phyloP scores from a whole-genome alignment of 2,329 filamentous ascomycete genomes.

The Talaromyces verruculosus region DNA sequence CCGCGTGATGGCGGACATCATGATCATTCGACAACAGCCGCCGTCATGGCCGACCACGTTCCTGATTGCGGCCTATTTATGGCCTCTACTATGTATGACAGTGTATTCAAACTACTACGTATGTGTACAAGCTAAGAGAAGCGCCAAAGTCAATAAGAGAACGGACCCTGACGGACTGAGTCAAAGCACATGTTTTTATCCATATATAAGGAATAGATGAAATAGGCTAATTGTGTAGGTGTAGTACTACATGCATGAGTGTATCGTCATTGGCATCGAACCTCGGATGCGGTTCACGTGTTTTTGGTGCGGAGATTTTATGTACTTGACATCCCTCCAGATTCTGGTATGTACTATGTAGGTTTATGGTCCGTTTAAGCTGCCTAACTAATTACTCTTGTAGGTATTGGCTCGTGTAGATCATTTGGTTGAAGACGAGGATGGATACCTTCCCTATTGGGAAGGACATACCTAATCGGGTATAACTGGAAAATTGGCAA shows the following conservation, averaged over 20 bases:
- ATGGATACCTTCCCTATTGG: neutral
- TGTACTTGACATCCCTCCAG: neutral
- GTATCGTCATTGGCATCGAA: neutral
- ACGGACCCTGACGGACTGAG: neutral
- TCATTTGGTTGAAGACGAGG: neutral
- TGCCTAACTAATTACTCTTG: neutral
- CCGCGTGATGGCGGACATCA: conserved; percentile 3
- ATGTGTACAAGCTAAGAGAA: neutral
- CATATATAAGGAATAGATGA: neutral
- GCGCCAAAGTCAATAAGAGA: neutral
- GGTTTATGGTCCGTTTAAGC: neutral
- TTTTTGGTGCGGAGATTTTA: neutral
- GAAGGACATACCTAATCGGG: conserved; percentile 6
- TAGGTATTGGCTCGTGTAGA: neutral
- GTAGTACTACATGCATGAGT: neutral
- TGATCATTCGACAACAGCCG: neutral
- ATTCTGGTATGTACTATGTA: neutral
- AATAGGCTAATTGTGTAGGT: neutral
- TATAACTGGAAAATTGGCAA: neutral
- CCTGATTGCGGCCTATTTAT: neutral
- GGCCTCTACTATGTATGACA: neutral
- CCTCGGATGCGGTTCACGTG: neutral
- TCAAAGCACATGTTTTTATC: neutral
- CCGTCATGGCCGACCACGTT: neutral
- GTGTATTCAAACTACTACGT: neutral